phyloP scores from a whole-genome alignment of 495 filamentous ascomycete species.

The Talaromyces liani region DNA sequence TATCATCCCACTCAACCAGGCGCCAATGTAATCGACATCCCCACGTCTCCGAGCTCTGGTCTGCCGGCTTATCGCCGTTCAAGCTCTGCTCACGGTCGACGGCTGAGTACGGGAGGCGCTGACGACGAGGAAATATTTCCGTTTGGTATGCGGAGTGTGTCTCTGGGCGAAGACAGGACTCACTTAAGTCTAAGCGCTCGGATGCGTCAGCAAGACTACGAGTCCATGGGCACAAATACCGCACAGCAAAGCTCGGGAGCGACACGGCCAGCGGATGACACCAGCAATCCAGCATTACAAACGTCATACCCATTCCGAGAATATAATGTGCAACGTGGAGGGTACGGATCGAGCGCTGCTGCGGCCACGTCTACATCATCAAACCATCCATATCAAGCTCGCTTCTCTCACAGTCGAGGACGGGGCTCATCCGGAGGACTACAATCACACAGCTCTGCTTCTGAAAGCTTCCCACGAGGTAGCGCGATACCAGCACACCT shows the following conservation, averaged over 20 bases:
- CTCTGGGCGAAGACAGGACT: conserved; percentile 63
- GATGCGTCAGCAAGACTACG: conserved; percentile 40
- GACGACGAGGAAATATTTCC: conserved; percentile 56
- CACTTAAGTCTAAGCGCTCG: conserved; percentile 50
- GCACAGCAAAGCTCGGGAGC: conserved; percentile 23
- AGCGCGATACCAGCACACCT: conserved; percentile 26
- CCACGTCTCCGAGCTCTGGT: conserved; percentile 62
- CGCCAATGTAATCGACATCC: conserved; percentile 74
- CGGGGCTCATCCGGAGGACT: conserved; percentile 34
- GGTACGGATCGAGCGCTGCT: conserved; percentile 30
- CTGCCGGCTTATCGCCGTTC: conserved; percentile 57
- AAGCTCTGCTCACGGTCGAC: conserved; percentile 69
- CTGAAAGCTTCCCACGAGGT: conserved; percentile 35
- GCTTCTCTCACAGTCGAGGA: conserved; percentile 32
- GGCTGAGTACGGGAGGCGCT: conserved; percentile 36
- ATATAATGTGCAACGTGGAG: conserved; percentile 25
- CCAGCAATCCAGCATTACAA: conserved; percentile 39
- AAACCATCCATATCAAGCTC: conserved; percentile 31
- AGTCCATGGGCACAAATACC: conserved; percentile 14
- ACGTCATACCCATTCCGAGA: conserved; percentile 31
- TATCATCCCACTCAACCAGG: conserved; percentile 38
- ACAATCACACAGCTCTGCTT: conserved; percentile 37
- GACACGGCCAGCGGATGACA: conserved; percentile 21
- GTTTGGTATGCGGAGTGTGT: conserved; percentile 67
- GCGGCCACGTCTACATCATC: conserved; percentile 26